Evolutionary conservation across 208 protist genomes (phyloP).

Genomic region (Trichomonas tenax): DNA sequence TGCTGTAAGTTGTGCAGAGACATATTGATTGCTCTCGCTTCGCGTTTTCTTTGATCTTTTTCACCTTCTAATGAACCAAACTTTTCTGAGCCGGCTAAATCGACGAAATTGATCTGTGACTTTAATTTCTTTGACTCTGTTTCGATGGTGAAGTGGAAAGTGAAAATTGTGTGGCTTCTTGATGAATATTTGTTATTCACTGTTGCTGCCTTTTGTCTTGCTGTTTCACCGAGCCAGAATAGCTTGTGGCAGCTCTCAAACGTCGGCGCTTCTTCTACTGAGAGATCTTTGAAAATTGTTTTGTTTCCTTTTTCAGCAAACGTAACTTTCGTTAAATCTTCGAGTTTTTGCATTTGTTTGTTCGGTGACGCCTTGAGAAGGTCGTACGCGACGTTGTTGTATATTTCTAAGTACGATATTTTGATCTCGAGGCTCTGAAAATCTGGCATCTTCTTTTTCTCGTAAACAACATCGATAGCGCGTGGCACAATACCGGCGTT

Average conservation of each 20-base stretch:
- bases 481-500: not conserved
- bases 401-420: conserved; percentile 43
- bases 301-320: not conserved
- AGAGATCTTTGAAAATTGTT: not conserved
- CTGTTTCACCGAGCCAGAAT: not conserved
- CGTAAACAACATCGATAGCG: not conserved
- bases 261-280: not conserved
- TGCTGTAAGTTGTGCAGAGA: not conserved
- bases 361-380: not conserved
- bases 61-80: not conserved
- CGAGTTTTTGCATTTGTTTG: not conserved
- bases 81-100: conserved; percentile 20
- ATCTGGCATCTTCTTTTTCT: not conserved
- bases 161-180: not conserved
- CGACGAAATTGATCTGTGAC: conserved; percentile 8
- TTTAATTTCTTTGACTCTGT: not conserved
- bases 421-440: not conserved
- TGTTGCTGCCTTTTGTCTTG: not conserved
- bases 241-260: not conserved
- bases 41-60: not conserved
- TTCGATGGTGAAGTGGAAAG: not conserved
- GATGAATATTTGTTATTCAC: conserved; percentile 22
- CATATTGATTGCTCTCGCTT: not conserved
- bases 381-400: conserved; percentile 36
- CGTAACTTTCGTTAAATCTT: not conserved